phyloP scores from a whole-genome alignment of 331 rosid species.

The Quercus lobata region DNA sequence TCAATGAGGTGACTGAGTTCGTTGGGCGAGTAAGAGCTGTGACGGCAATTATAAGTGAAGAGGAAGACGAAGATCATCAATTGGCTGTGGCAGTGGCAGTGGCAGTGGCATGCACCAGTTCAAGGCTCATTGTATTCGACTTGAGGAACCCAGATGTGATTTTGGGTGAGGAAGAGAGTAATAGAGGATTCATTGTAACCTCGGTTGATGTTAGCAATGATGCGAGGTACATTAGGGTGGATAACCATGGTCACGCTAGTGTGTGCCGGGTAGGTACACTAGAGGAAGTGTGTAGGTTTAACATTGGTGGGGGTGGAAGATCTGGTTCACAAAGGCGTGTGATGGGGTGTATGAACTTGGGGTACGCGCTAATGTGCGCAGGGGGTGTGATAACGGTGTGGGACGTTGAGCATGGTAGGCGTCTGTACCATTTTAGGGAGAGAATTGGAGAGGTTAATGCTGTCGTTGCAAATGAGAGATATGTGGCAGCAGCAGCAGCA shows the following conservation, averaged over 20 bases:
- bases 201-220: constrained; percentile 48
- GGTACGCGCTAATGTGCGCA: constrained; percentile 44
- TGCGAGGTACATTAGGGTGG: constrained; percentile 36
- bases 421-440: constrained; percentile 15
- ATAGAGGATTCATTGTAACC: constrained; percentile 35
- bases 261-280: constrained; percentile 43
- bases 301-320: constrained; percentile 11
- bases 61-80: not conserved
- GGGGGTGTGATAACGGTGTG: constrained; percentile 43
- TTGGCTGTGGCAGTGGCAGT: constrained; percentile 64
- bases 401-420: constrained; percentile 29
- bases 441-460: constrained; percentile 24
- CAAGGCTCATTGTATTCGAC: constrained; percentile 44
- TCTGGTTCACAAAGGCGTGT: not conserved
- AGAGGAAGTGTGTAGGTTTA: constrained; percentile 47
- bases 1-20: constrained; percentile 33
- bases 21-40: constrained; percentile 68
- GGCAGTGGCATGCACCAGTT: constrained; percentile 72
- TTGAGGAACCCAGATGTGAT: constrained; percentile 34
- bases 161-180: constrained; percentile 32
- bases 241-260: constrained; percentile 32
- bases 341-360: constrained; percentile 61
- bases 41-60: not conserved
- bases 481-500: constrained; percentile 51
- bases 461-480: constrained; percentile 55